A percentile compares a stretch with the other conserved stretches of the same genome.
These are phyloP conservation scores for Triadica sebifera DNA, from an alignment of 345 rosid species.

Conservation along the genomic window DNA sequence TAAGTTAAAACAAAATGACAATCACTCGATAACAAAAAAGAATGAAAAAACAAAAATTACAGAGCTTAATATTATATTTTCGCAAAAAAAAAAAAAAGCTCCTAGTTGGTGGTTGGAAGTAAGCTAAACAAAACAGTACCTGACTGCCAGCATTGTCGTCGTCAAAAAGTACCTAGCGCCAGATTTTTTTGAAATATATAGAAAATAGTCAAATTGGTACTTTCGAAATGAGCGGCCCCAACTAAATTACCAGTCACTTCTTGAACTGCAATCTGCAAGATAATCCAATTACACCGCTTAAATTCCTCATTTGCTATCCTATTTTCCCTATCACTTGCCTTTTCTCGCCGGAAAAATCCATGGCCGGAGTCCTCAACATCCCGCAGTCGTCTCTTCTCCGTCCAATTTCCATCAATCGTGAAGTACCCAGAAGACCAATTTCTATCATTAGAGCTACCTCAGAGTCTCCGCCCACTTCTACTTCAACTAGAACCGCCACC, in stretches of 20 bases:
- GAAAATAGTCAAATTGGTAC: neutral
- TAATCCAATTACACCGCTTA: neutral
- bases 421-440: slow-evolving; percentile 22
- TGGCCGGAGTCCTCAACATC: slow-evolving; percentile 62
- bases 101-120: too few species aligned
- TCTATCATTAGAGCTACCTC: slow-evolving; percentile 40
- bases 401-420: slow-evolving; percentile 26
- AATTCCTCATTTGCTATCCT: neutral
- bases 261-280: too few species aligned
- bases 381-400: slow-evolving; percentile 37
- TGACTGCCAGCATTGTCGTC: too few species aligned
- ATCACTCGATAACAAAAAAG: too few species aligned
- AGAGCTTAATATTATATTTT: too few species aligned
- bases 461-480: slow-evolving; percentile 32
- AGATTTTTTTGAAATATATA: neutral
- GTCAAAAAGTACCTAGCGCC: too few species aligned
- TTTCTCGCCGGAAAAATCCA: slow-evolving; percentile 19
- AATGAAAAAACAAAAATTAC: too few species aligned
- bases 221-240: slow-evolving; percentile 7
- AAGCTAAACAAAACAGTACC: too few species aligned
- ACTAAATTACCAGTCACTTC: slow-evolving; percentile 14
- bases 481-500: slow-evolving; percentile 33
- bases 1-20: too few species aligned
- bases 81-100: too few species aligned
- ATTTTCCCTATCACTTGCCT: neutral